Conservation (phyloP, 345 rosid species). For the Acer saccharum region DNA sequence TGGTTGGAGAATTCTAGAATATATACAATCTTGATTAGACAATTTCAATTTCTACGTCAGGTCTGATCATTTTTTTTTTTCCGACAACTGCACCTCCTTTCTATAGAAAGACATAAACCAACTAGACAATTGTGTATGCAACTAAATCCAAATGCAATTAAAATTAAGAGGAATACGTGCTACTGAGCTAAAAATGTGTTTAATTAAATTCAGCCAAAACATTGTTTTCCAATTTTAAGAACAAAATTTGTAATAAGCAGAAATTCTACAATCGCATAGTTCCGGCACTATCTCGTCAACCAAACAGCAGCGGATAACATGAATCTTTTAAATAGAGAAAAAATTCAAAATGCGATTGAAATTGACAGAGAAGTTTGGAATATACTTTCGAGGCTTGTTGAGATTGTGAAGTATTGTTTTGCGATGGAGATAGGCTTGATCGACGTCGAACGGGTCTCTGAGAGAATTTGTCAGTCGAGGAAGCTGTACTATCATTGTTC, state of each 20-base stretch:
- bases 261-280: no score
- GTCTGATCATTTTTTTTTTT: no score
- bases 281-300: conserved; percentile 14
- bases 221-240: neutral
- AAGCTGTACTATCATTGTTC: conserved; percentile 61
- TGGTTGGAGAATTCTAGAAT: no score
- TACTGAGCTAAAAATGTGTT: no score
- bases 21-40: neutral
- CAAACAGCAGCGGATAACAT: neutral
- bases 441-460: conserved; percentile 82
- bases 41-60: neutral
- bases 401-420: conserved; percentile 60
- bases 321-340: neutral
- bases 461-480: conserved; percentile 88
- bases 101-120: no score
- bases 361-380: neutral
- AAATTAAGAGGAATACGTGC: no score
- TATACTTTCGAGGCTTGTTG: conserved; percentile 57
- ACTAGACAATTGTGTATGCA: no score
- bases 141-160: no score
- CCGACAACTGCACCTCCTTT: neutral
- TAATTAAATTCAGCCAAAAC: neutral
- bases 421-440: conserved; percentile 85
- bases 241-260: no score
- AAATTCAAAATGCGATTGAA: neutral